Evolutionary conservation across 2,329 filamentous ascomycete species (phyloP).

Genomic region (Aspergillus uvarum): DNA sequence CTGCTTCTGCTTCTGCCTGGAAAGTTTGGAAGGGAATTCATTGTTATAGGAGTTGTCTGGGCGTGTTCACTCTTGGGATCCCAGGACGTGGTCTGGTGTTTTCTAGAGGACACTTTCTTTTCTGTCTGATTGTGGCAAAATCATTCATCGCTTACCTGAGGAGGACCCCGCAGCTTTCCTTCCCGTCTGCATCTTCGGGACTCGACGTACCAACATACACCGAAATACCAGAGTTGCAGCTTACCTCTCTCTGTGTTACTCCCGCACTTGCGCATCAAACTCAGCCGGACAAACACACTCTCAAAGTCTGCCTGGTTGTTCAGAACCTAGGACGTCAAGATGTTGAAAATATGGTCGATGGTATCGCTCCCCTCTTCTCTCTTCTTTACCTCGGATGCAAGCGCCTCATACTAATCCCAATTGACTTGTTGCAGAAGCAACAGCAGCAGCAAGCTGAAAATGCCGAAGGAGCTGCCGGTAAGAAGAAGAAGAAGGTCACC

Average conservation of each 20-base stretch:
- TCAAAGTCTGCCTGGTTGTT: background rate
- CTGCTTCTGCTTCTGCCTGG: no score
- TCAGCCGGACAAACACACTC: background rate
- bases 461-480: slow-evolving; percentile 73
- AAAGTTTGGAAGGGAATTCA: no score
- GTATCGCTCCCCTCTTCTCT: slow-evolving; percentile 51
- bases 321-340: slow-evolving; percentile 51
- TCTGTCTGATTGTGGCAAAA: background rate
- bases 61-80: background rate
- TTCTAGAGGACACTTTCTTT: background rate
- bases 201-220: background rate
- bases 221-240: no score
- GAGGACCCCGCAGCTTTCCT: background rate
- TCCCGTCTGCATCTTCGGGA: background rate
- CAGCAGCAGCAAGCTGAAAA: slow-evolving; percentile 97
- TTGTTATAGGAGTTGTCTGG: background rate
- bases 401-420: background rate
- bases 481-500: slow-evolving; percentile 98
- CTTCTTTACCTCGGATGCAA: background rate
- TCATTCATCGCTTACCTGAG: background rate
- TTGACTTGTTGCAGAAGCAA: slow-evolving; percentile 49
- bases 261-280: background rate
- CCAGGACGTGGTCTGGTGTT: no score
- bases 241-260: no score
- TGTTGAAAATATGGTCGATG: slow-evolving; percentile 99